Evolutionary conservation across 2,329 filamentous ascomycete genomes (phyloP).

Genomic region (Trichoderma citrinoviride): DNA sequence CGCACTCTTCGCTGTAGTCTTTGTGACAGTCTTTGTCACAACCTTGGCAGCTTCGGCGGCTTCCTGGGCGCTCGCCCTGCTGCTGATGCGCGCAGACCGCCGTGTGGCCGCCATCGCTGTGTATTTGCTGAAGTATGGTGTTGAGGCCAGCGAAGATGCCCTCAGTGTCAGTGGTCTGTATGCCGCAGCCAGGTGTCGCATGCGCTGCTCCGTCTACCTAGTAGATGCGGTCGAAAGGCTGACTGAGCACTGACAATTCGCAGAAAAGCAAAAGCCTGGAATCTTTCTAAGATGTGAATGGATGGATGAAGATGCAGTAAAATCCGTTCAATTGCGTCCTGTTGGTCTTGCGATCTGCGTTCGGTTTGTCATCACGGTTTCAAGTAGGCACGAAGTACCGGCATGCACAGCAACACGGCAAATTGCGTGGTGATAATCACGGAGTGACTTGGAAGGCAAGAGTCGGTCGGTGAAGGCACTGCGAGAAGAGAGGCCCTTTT

Average conservation of each 20-base stretch:
- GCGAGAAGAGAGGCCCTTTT: not conserved
- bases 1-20: slow-evolving; percentile 20
- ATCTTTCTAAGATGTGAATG: not conserved
- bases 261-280: not conserved
- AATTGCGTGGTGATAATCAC: not conserved
- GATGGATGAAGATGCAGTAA: not conserved
- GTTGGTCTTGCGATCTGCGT: not conserved
- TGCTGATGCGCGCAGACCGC: slow-evolving; percentile 43
- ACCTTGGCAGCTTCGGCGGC: not conserved
- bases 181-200: not conserved
- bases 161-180: not conserved
- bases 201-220: not conserved
- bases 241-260: not conserved
- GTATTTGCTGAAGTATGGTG: slow-evolving; percentile 6
- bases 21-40: not conserved
- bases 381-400: not conserved
- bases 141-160: not conserved
- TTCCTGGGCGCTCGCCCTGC: not conserved
- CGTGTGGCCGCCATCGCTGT: slow-evolving; percentile 35
- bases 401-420: slow-evolving; percentile 2
- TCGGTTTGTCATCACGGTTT: slow-evolving; percentile 7
- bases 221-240: not conserved
- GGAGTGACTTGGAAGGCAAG: not conserved
- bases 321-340: not conserved
- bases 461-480: not conserved